Conservation (phyloP, 768 basidiomycete species). For the Xerocomellus dryophilus region DNA sequence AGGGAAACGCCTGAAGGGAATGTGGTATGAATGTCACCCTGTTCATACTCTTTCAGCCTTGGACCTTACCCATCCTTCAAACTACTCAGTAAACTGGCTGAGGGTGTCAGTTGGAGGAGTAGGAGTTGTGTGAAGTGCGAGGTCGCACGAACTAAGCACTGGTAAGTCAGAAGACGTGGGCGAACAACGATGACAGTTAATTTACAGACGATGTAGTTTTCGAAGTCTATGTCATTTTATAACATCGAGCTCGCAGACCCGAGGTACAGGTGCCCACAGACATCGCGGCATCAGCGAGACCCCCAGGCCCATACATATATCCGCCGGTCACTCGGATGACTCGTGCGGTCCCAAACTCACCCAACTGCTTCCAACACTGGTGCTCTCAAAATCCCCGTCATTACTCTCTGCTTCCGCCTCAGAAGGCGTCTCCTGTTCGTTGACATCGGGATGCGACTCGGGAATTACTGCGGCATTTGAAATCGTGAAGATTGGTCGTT, state of each 20-base stretch:
- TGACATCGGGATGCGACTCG: constrained; percentile 11
- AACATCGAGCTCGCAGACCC: not conserved
- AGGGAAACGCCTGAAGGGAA: constrained; percentile 49
- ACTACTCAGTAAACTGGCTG: no score
- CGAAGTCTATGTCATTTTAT: not conserved
- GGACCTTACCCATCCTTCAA: constrained; percentile 25
- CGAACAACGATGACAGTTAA: not conserved
- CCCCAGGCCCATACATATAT: not conserved
- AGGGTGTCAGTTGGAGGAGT: not conserved
- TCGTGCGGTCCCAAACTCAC: constrained; percentile 48
- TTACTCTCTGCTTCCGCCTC: constrained; percentile 72
- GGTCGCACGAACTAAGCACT: not conserved
- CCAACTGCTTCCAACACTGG: constrained; percentile 64
- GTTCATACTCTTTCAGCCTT: no score
- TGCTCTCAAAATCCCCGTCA: constrained; percentile 47
- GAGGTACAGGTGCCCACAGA: not conserved
- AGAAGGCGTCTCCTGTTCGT: constrained; percentile 46
- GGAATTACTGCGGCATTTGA: constrained; percentile 9
- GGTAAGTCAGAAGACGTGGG: not conserved
- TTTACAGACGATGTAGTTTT: constrained; percentile 7
- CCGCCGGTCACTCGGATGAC: constrained; percentile 16
- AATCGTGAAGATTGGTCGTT: constrained; percentile 7
- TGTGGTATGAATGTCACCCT: not conserved
- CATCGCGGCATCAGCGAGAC: not conserved
- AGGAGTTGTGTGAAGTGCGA: not conserved